Evolutionary conservation across 2,329 filamentous ascomycete genomes (phyloP).

Genomic region (Diaporthe sp.): DNA sequence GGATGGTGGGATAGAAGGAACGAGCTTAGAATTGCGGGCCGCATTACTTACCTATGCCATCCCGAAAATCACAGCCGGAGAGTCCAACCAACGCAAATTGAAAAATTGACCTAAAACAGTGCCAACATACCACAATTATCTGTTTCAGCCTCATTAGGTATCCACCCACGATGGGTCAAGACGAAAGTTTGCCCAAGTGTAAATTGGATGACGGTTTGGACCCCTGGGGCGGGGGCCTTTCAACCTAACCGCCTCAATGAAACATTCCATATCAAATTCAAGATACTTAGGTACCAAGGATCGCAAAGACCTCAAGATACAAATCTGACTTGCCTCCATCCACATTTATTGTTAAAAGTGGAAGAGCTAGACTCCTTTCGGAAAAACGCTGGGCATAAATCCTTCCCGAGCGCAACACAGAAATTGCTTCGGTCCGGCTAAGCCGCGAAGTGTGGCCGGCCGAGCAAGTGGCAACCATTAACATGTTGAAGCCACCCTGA

Average conservation of each 20-base stretch:
- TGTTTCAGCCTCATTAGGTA: neutral
- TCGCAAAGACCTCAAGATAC: neutral
- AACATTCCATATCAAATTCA: neutral
- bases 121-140: neutral
- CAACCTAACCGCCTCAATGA: neutral
- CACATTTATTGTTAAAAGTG: neutral
- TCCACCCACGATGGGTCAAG: neutral
- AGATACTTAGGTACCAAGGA: too few relatives aligned
- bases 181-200: neutral
- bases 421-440: neutral
- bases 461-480: neutral
- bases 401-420: neutral
- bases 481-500: neutral
- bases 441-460: slow-evolving; percentile 4
- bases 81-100: neutral
- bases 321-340: neutral
- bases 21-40: neutral
- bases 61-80: neutral
- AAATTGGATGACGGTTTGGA: too few relatives aligned
- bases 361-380: neutral
- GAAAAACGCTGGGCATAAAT: neutral
- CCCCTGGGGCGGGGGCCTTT: too few relatives aligned
- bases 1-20: neutral
- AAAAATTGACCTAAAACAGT: neutral
- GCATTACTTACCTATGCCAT: neutral